Base-by-base conservation (phyloP, 1,139 yeast species). In the Suhomyces yuchorum region DNA sequence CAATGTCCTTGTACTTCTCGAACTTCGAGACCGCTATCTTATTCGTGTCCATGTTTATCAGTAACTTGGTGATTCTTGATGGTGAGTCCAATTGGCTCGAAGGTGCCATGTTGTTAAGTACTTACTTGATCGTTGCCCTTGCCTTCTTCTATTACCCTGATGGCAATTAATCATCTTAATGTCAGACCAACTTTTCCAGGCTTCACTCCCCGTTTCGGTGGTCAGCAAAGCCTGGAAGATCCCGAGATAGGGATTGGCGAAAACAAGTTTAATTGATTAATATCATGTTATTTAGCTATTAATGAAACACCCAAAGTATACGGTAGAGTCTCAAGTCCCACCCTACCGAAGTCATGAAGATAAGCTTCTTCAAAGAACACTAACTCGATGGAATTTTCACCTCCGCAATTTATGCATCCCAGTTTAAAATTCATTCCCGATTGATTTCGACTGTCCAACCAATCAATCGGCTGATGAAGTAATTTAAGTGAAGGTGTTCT, bases 11-110 rank as follows among this genome's bases (percentile, higher is more conserved):
- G 57, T 87, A 86, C 67, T 93, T 95, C 70, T 85, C 93, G 48
- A 87, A 96, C 2, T 92, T 91, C 67, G 99, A 93, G 71, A 91
- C 98, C 1, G 92, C 95, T 1, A 88, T 92, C 34, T 70, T 93
- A 67, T 91, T 93, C 66, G 85, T 90, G 36, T 82, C 96, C 22
- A 96, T 93, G 55, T 86, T 91, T 65, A 84, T 95, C 53, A 82
- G 95, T 45, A 92, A 92, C 63, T 87, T 89, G 68, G 80, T 92
- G 58, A 85, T 93, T 53, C 77, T 87, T 53, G 99, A 93, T 66
- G 99, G 99, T 49, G 96, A 91, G 66, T 84, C 93, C 55, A 93
- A 93, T 67, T 93, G 97, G 97, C 79, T 93, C 50, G 99, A 93
- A 73, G 99, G 99, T 48, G 90, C 85, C 40, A 85, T 93, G 95